Evolutionary conservation across 208 protist genomes (phyloP).

Genomic region (Leishmania arabica): DNA sequence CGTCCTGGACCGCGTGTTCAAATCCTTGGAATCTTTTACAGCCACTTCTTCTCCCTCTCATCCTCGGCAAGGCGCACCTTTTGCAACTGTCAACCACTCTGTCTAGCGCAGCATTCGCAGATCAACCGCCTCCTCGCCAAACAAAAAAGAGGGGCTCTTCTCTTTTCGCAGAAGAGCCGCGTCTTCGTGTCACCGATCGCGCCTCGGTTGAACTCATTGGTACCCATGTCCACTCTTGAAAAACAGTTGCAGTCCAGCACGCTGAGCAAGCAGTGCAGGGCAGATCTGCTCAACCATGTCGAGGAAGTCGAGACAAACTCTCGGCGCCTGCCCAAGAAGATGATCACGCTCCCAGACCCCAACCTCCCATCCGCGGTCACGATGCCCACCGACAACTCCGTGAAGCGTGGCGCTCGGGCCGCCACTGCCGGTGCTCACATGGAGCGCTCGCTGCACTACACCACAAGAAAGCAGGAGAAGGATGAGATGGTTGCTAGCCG

Average conservation of each 20-base stretch:
- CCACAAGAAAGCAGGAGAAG: conserved; percentile 33
- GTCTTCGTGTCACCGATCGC: background rate
- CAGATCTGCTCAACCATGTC: conserved; percentile 69
- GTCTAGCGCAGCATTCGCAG: background rate
- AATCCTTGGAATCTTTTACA: background rate
- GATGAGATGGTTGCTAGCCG: conserved; percentile 18
- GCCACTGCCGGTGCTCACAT: background rate
- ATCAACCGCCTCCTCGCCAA: background rate
- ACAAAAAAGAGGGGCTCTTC: background rate
- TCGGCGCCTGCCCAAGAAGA: conserved; percentile 56
- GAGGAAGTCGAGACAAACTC: conserved; percentile 64
- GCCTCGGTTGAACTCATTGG: background rate
- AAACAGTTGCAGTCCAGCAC: conserved; percentile 60
- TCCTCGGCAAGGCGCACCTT: background rate
- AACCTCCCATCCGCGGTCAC: conserved; percentile 56
- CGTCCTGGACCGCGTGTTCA: background rate
- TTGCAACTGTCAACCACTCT: background rate
- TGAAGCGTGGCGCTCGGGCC: conserved; percentile 25
- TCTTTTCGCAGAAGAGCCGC: background rate
- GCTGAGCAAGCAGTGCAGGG: conserved; percentile 65
- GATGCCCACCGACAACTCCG: conserved; percentile 30
- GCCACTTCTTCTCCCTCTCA: background rate
- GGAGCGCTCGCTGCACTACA: conserved; percentile 29
- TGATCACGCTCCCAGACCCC: conserved; percentile 38
- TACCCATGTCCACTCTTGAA: conserved; percentile 64